Evolutionary conservation across 495 filamentous ascomycete species (phyloP).

Genomic region (Endocarpon pusillum): DNA sequence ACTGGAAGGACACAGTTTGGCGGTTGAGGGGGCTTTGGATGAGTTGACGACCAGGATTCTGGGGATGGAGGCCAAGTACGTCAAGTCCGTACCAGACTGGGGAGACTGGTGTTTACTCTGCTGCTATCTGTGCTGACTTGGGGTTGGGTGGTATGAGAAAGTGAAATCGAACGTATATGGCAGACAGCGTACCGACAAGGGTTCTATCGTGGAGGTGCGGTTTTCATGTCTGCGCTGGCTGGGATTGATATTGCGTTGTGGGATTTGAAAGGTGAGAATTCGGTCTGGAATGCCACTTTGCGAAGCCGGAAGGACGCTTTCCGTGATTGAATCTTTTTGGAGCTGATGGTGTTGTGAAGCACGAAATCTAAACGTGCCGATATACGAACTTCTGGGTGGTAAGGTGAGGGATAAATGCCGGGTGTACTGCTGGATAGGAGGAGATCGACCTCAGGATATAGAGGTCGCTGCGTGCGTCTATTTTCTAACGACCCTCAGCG

Average conservation of each 20-base stretch:
- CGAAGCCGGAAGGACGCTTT: too few species aligned
- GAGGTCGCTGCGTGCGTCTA: constrained; percentile 38
- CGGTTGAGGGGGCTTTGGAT: constrained; percentile 59
- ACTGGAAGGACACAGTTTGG: constrained; percentile 58
- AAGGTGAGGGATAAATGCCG: constrained; percentile 56
- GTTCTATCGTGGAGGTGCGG: constrained; percentile 70
- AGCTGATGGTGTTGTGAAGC: too few species aligned
- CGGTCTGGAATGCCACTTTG: too few species aligned
- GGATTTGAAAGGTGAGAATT: constrained; percentile 50
- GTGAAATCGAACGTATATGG: constrained; percentile 72
- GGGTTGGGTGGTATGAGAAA: too few species aligned
- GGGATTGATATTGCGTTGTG: constrained; percentile 73
- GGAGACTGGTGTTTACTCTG: not conserved
- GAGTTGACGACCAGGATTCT: constrained; percentile 43
- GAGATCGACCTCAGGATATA: constrained; percentile 60
- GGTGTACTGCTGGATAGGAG: constrained; percentile 80
- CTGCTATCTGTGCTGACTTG: too few species aligned
- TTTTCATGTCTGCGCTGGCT: constrained; percentile 65
- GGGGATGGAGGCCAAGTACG: constrained; percentile 58
- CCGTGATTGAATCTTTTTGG: too few species aligned
- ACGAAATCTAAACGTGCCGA: constrained; percentile 42
- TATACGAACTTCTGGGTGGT: constrained; percentile 60
- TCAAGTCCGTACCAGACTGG: constrained; percentile 1
- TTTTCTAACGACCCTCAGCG: not conserved
- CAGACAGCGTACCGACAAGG: constrained; percentile 50